Percentiles rank a stretch among this genome's conserved stretches.
phyloP scores from a whole-genome alignment of 345 rosid genomes.

The Tarenaya hassleriana region DNA sequence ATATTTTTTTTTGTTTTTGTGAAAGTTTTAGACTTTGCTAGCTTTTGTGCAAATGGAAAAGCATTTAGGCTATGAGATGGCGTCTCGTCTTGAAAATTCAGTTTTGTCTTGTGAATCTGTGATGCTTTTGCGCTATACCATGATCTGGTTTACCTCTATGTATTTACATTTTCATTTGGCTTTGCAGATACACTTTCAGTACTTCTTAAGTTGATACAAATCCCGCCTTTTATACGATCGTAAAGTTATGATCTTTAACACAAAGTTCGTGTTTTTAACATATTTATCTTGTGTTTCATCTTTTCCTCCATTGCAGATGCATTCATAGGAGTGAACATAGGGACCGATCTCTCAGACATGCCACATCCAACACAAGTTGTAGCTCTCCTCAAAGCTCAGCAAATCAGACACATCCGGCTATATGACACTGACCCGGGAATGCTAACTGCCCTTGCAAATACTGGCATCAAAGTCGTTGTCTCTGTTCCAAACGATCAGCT shows the following conservation, averaged over 20 bases:
- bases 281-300: not conserved
- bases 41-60: not conserved
- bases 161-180: too few relatives aligned
- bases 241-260: too few relatives aligned
- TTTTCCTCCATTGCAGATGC: conserved; percentile 37
- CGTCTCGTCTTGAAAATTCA: too few relatives aligned
- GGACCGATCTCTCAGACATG: conserved; percentile 72
- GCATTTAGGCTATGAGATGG: too few relatives aligned
- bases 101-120: too few relatives aligned
- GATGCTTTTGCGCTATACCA: too few relatives aligned
- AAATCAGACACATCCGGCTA: conserved; percentile 62
- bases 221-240: too few relatives aligned
- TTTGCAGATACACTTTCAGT: too few relatives aligned
- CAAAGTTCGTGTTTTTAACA: too few relatives aligned
- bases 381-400: conserved; percentile 68
- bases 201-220: too few relatives aligned
- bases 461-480: conserved; percentile 62
- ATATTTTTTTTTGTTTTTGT: too few relatives aligned
- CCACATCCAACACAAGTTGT: conserved; percentile 83
- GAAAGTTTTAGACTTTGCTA: not conserved
- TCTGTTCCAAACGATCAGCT: conserved; percentile 78
- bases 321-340: conserved; percentile 67
- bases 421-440: conserved; percentile 69
- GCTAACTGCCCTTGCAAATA: conserved; percentile 65
- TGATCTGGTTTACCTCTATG: too few relatives aligned